These are phyloP conservation scores for Glutinoglossum americanum DNA, from an alignment of 495 filamentous ascomycete genomes.

Conservation along the genomic window DNA sequence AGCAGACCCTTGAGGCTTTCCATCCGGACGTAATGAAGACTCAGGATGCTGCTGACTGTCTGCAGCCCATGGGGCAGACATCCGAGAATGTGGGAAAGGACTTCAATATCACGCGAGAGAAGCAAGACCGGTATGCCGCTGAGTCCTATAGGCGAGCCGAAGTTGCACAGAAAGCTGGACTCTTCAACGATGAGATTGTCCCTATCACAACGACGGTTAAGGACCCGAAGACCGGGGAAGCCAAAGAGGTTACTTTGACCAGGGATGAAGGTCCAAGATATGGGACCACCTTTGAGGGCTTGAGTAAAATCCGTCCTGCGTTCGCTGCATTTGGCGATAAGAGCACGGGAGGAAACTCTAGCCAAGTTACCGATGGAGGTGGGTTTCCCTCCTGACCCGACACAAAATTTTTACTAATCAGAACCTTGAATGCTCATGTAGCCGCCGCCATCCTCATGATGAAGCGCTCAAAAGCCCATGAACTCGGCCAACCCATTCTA, in stretches of 20 bases:
- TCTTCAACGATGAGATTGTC: slow-evolving; percentile 84
- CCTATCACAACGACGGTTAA: slow-evolving; percentile 64
- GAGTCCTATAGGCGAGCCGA: slow-evolving; percentile 76
- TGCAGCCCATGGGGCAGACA: slow-evolving; percentile 65
- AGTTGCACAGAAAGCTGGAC: slow-evolving; percentile 65
- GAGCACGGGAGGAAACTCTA: slow-evolving; percentile 92
- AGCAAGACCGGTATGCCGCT: slow-evolving; percentile 81
- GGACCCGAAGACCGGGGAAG: slow-evolving; percentile 80
- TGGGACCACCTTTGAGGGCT: slow-evolving; percentile 68
- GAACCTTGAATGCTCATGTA: not conserved
- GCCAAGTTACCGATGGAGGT: slow-evolving; percentile 73
- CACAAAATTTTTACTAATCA: no score
- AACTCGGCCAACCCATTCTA: slow-evolving; percentile 68
- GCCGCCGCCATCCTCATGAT: slow-evolving; percentile 96
- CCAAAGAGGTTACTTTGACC: slow-evolving; percentile 61
- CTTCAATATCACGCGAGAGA: slow-evolving; percentile 41
- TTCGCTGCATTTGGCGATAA: slow-evolving; percentile 67
- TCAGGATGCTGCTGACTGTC: not conserved
- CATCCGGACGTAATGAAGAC: not conserved
- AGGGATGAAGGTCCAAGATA: slow-evolving; percentile 72
- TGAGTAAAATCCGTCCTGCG: slow-evolving; percentile 74
- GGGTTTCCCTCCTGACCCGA: not conserved
- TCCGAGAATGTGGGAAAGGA: slow-evolving; percentile 92
- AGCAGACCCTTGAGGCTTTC: slow-evolving; percentile 46
- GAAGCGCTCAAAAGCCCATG: slow-evolving; percentile 80